Evolutionary conservation across 1,284 basidiomycete species (phyloP).

Genomic region (Ceratobasidium sp.): DNA sequence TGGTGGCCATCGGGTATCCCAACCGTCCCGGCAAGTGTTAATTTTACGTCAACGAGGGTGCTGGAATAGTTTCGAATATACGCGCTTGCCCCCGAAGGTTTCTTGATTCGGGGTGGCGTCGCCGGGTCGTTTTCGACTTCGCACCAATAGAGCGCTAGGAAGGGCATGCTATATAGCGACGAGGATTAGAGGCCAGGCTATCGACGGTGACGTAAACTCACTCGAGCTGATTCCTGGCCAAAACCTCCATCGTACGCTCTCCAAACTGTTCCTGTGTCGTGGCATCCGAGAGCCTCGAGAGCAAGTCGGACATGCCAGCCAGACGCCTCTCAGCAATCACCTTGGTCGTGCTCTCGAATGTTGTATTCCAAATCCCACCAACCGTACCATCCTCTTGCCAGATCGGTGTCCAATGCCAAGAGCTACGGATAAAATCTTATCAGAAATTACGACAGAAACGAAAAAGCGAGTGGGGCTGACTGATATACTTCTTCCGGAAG

Average conservation of each 20-base stretch:
- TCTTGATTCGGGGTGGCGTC: not conserved
- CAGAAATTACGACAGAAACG: not conserved
- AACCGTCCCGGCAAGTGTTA: slow-evolving; percentile 32
- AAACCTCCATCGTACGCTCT: not conserved
- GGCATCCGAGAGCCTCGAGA: not conserved
- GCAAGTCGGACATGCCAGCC: slow-evolving; percentile 10
- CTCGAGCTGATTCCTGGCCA: slow-evolving; percentile 14
- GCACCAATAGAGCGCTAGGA: slow-evolving; percentile 38
- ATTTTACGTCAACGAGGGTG: slow-evolving; percentile 9
- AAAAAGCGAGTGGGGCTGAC: not conserved
- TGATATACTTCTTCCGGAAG: slow-evolving; percentile 42
- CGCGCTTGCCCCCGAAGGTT: not conserved
- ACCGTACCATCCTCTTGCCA: slow-evolving; percentile 38
- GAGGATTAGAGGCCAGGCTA: not conserved
- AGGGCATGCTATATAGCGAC: not conserved
- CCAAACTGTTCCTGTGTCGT: slow-evolving; percentile 20
- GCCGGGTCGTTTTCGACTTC: slow-evolving; percentile 21
- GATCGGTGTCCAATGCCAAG: slow-evolving; percentile 41
- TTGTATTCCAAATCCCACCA: slow-evolving; percentile 37
- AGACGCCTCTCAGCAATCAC: slow-evolving; percentile 41
- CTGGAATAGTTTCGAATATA: not conserved
- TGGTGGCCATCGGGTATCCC: slow-evolving; percentile 39
- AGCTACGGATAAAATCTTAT: not conserved
- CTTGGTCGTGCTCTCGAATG: slow-evolving; percentile 40
- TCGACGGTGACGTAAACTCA: not conserved